Evolutionary conservation across 176 grass and related monocot species (phyloP).

Genomic region (Hyparrhenia diplandra): DNA sequence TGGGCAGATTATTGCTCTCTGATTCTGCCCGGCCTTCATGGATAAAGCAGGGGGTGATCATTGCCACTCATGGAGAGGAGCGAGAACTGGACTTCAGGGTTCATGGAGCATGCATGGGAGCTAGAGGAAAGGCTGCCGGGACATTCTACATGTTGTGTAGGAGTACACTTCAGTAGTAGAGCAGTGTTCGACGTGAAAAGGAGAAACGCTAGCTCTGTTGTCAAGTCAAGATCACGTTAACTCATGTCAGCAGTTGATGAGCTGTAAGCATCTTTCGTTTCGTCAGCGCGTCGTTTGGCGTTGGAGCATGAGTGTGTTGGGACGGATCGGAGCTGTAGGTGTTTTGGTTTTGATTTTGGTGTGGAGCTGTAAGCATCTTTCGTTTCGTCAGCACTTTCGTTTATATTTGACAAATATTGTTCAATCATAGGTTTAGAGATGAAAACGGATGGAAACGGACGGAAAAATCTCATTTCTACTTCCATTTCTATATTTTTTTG

Average conservation of each 20-base stretch:
- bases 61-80: constrained; percentile 34
- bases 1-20: constrained; percentile 25
- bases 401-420: no score
- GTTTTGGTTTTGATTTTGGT: not conserved
- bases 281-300: not conserved
- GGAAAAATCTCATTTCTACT: no score
- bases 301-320: not conserved
- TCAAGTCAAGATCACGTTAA: constrained; percentile 29
- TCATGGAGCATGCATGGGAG: not conserved
- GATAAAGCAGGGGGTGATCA: constrained; percentile 38
- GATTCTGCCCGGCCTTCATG: constrained; percentile 17
- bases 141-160: not conserved
- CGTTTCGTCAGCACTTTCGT: no score
- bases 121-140: constrained; percentile 26
- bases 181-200: not conserved
- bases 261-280: constrained; percentile 9
- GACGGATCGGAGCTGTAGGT: not conserved
- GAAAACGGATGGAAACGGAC: no score
- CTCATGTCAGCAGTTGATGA: not conserved
- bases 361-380: no score
- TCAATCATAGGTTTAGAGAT: no score
- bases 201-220: not conserved
- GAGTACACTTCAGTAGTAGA: no score
- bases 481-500: no score
- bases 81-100: not conserved